phyloP scores from a whole-genome alignment of 495 filamentous ascomycete species.

The Parathielavia appendiculata region DNA sequence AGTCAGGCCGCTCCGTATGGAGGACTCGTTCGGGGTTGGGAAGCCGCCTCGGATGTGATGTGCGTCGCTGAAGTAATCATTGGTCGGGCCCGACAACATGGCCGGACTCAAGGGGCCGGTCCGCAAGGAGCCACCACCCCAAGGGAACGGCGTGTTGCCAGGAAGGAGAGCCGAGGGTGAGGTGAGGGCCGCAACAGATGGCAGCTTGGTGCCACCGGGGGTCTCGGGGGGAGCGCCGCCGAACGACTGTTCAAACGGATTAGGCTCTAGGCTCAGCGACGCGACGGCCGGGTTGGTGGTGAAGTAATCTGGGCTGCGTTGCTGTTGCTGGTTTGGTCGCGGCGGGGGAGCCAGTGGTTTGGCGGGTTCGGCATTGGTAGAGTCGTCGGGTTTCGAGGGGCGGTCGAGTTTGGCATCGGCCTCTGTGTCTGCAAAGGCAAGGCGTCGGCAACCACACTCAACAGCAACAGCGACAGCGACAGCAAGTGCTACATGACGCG shows the following conservation, averaged over 20 bases:
- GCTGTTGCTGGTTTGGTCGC: slow-evolving; percentile 56
- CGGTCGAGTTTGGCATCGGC: slow-evolving; percentile 38
- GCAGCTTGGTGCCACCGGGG: slow-evolving; percentile 83
- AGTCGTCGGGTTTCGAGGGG: slow-evolving; percentile 30
- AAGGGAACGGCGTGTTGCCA: slow-evolving; percentile 68
- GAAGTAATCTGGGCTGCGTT: slow-evolving; percentile 69
- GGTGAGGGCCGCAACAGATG: slow-evolving; percentile 84
- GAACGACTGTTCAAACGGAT: slow-evolving; percentile 95
- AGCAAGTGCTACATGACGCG: slow-evolving; percentile 6
- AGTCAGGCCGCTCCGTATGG: slow-evolving; percentile 83
- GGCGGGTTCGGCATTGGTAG: slow-evolving; percentile 39
- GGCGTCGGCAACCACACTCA: slow-evolving; percentile 25
- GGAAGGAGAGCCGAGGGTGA: slow-evolving; percentile 79
- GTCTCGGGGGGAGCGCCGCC: slow-evolving; percentile 64
- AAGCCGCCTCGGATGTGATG: slow-evolving; percentile 78
- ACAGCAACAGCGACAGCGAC: background rate
- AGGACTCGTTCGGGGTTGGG: slow-evolving; percentile 96
- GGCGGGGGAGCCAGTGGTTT: slow-evolving; percentile 73
- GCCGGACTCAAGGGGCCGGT: slow-evolving; percentile 93
- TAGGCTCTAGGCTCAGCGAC: slow-evolving; percentile 76
- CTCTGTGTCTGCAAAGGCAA: slow-evolving; percentile 19
- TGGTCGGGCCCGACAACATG: slow-evolving; percentile 86
- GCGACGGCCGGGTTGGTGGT: slow-evolving; percentile 51
- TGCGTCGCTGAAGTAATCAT: slow-evolving; percentile 68
- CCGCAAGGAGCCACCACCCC: slow-evolving; percentile 76